Conservation (phyloP, 1,139 yeast genomes). For the Saccharomyces hybrid region DNA sequence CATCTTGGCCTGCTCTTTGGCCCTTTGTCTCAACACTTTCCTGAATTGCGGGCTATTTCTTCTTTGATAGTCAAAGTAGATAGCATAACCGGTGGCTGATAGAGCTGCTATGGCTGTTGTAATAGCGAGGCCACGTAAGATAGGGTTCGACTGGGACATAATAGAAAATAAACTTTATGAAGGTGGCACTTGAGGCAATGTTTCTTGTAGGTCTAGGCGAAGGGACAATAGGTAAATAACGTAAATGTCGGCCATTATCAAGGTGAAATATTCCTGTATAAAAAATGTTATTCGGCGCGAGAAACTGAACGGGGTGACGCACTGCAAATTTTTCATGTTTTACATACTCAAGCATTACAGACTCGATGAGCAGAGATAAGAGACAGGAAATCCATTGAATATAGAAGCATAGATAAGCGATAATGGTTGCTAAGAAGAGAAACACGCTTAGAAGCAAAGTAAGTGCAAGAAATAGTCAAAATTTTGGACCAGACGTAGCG, state of each 20-base stretch:
- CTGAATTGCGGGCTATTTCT: slow-evolving; percentile 79
- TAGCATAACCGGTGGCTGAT: slow-evolving; percentile 61
- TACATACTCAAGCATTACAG: background rate
- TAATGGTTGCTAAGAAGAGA: slow-evolving; percentile 42
- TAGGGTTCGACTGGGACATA: slow-evolving; percentile 20
- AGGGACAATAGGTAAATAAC: background rate
- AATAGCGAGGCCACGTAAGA: slow-evolving; percentile 32
- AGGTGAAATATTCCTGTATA: background rate
- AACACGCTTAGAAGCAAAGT: slow-evolving; percentile 41
- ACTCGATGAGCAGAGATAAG: background rate
- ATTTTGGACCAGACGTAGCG: slow-evolving; percentile 7
- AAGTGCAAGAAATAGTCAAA: slow-evolving; percentile 19
- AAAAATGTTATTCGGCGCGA: background rate
- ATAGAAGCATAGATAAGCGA: background rate
- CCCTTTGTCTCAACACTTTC: slow-evolving; percentile 56
- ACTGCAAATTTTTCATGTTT: background rate
- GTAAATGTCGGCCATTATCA: background rate
- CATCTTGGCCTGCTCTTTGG: slow-evolving; percentile 51
- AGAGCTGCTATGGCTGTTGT: slow-evolving; percentile 51
- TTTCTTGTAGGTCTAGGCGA: background rate
- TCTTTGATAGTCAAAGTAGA: slow-evolving; percentile 87
- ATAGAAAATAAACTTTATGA: background rate
- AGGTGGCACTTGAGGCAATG: background rate
- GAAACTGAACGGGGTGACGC: background rate
- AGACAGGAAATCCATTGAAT: background rate